These are phyloP conservation scores for Dioszegia crocea DNA, from an alignment of 768 basidiomycete species.

Conservation along the genomic window DNA sequence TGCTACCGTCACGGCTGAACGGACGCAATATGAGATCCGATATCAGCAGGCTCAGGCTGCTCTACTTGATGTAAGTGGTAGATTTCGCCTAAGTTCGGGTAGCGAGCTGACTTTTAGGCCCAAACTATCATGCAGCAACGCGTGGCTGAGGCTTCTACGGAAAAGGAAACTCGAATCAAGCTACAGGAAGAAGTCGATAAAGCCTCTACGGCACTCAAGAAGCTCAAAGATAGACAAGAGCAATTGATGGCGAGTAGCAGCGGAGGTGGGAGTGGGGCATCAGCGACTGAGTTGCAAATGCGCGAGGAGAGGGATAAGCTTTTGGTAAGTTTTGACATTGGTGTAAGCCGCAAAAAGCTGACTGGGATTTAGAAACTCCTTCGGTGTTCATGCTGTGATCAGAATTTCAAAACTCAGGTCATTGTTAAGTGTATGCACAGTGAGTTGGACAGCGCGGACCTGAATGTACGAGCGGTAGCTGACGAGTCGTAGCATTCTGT, in stretches of 20 bases:
- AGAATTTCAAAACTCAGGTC: slow-evolving; percentile 70
- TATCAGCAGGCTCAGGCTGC: slow-evolving; percentile 32
- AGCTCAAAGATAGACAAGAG: slow-evolving; percentile 45
- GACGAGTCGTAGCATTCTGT: slow-evolving; percentile 60
- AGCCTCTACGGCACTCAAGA: slow-evolving; percentile 33
- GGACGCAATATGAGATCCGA: slow-evolving; percentile 32
- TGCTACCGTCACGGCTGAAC: slow-evolving; percentile 34
- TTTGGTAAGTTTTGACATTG: slow-evolving; percentile 29
- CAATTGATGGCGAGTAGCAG: slow-evolving; percentile 18
- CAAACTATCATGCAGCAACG: slow-evolving; percentile 37
- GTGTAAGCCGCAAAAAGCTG: background rate
- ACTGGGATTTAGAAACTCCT: slow-evolving; percentile 61
- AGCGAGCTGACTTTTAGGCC: slow-evolving; percentile 26
- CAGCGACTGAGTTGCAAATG: slow-evolving; percentile 28
- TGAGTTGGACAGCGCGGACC: slow-evolving; percentile 52
- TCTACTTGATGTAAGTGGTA: slow-evolving; percentile 6
- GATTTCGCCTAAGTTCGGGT: background rate
- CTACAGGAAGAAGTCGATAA: slow-evolving; percentile 48
- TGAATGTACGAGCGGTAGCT: background rate
- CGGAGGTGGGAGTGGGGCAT: slow-evolving; percentile 8
- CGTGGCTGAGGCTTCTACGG: slow-evolving; percentile 37
- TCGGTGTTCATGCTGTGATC: slow-evolving; percentile 81
- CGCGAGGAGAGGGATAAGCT: slow-evolving; percentile 41
- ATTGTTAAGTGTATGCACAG: slow-evolving; percentile 90
- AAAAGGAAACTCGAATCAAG: slow-evolving; percentile 30